A percentile compares a stretch with the other conserved stretches of the same genome.
Evolutionary conservation across 495 filamentous ascomycete genomes (phyloP).

Genomic region (Annulohypoxylon stygium): DNA sequence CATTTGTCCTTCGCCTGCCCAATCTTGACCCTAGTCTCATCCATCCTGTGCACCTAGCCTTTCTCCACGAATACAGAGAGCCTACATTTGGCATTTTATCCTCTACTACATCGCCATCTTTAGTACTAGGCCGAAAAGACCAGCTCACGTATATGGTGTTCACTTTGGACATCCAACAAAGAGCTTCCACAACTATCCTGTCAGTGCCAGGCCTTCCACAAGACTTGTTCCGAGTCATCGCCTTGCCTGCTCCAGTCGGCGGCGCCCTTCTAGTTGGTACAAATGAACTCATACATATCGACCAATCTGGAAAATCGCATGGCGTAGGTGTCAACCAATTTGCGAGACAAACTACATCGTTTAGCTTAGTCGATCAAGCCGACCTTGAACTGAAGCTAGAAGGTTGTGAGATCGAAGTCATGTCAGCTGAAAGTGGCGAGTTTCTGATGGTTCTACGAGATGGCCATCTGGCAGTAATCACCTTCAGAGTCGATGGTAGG

Average conservation of each 20-base stretch:
- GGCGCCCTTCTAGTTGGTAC: conserved; percentile 87
- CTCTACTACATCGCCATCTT: conserved; percentile 76
- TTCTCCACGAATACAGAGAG: conserved; percentile 96
- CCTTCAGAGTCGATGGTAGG: conserved; percentile 90
- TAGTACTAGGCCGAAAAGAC: conserved; percentile 85
- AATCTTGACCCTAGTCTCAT: conserved; percentile 87
- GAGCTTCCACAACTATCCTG: conserved; percentile 91
- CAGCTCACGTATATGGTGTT: conserved; percentile 91
- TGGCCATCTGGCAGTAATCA: conserved; percentile 80
- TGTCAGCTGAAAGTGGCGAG: conserved; percentile 81
- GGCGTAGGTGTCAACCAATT: conserved; percentile 96
- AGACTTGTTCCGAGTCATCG: conserved; percentile 86
- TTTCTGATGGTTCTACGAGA: conserved; percentile 84
- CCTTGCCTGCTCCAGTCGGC: conserved; percentile 87
- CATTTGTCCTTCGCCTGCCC: conserved; percentile 88
- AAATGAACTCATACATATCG: conserved; percentile 94
- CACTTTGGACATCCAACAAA: conserved; percentile 93
- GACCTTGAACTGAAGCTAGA: conserved; percentile 84
- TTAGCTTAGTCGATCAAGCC: conserved; percentile 85
- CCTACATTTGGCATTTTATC: conserved; percentile 96
- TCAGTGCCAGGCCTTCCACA: conserved; percentile 88
- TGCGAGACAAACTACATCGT: conserved; percentile 80
- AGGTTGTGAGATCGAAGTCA: conserved; percentile 79
- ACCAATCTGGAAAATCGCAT: conserved; percentile 93
- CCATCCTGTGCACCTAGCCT: conserved; percentile 90